Evolutionary conservation across 495 filamentous ascomycete species (phyloP).

Genomic region (Tuber indicum): DNA sequence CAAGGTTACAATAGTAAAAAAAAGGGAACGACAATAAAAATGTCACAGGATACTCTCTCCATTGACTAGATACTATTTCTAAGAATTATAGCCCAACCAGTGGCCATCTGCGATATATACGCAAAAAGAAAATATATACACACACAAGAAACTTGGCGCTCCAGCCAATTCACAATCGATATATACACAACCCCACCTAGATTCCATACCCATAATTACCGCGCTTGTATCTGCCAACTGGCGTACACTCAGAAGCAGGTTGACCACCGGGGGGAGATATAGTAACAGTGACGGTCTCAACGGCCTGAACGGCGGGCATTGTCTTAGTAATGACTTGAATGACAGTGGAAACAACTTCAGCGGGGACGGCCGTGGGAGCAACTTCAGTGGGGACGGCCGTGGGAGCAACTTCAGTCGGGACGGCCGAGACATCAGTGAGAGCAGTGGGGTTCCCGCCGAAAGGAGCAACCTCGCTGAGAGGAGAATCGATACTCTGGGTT

Average conservation of each 20-base stretch:
- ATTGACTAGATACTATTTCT: not conserved
- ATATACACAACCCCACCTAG: not conserved
- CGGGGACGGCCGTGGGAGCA: too few relatives aligned
- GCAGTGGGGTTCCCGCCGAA: not conserved
- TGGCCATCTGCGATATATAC: not conserved
- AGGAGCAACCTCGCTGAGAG: not conserved
- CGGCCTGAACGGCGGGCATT: constrained; percentile 14
- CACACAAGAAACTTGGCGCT: not conserved
- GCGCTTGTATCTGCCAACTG: constrained; percentile 17
- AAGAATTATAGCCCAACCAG: not conserved
- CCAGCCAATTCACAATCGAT: not conserved
- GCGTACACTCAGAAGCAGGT: constrained; percentile 9
- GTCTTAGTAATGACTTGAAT: constrained; percentile 9
- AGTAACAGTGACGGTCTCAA: constrained; percentile 20
- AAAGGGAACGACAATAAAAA: not conserved
- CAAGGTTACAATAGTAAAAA: not conserved
- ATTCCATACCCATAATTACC: constrained; percentile 11
- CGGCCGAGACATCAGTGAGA: not conserved
- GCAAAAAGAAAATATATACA: not conserved
- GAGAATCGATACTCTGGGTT: not conserved
- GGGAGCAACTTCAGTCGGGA: not conserved
- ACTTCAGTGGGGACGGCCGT: constrained; percentile 6
- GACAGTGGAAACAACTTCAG: constrained; percentile 9
- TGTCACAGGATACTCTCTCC: not conserved
- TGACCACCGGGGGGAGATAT: not conserved